Evolutionary conservation across 768 basidiomycete genomes (phyloP).

Genomic region (Mycena latifolia): DNA sequence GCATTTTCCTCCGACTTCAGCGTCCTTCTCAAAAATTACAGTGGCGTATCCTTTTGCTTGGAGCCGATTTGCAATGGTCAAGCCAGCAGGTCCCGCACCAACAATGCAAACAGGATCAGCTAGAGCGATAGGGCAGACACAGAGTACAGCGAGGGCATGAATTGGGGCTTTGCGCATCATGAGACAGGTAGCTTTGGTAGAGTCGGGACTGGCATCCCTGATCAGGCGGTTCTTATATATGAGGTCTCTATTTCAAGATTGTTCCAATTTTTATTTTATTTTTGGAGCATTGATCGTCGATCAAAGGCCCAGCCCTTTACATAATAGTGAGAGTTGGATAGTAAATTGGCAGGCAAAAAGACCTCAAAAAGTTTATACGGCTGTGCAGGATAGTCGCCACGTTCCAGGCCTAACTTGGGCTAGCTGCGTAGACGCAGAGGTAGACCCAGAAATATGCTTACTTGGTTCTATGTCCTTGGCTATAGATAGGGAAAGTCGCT

Average conservation of each 20-base stretch:
- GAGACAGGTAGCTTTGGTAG: conserved; percentile 14
- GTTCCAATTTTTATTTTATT: conserved; percentile 11
- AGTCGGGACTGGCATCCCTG: conserved; percentile 20
- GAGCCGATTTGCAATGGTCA: conserved; percentile 12
- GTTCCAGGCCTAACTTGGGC: conserved; percentile 13
- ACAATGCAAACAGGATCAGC: conserved; percentile 22
- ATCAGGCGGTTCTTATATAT: conserved; percentile 19
- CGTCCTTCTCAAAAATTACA: conserved; percentile 18
- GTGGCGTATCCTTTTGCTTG: conserved; percentile 10
- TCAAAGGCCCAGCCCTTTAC: conserved; percentile 2
- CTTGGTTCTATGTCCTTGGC: conserved; percentile 15
- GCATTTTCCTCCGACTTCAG: conserved; percentile 20
- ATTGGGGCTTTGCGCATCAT: conserved; percentile 20
- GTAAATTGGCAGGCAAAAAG: conserved; percentile 10
- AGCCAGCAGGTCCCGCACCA: conserved; percentile 20
- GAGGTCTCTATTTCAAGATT: conserved; percentile 17
- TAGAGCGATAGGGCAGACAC: conserved; percentile 14
- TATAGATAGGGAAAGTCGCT: conserved; percentile 15
- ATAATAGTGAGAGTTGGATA: conserved; percentile 20
- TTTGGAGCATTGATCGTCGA: conserved; percentile 14
- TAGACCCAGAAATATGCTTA: conserved; percentile 18
- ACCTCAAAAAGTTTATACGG: conserved; percentile 9
- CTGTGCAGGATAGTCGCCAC: conserved; percentile 12
- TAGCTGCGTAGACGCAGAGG: conserved; percentile 13
- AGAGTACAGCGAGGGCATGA: conserved; percentile 20